Evolutionary conservation across 129 eudicot species (phyloP).

Genomic region (Dittrichia graveolens): DNA sequence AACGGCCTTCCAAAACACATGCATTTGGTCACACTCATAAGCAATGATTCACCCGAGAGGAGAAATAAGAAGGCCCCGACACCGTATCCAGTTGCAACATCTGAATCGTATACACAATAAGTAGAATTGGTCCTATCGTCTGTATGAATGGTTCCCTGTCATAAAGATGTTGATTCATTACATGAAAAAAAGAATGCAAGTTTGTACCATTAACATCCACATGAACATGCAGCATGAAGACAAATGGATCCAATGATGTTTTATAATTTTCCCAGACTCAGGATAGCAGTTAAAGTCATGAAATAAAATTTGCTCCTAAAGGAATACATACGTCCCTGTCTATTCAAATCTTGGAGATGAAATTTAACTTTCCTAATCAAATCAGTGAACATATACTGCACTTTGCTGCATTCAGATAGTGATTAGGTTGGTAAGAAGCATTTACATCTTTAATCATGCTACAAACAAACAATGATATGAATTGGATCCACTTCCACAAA

Average conservation of each 20-base stretch:
- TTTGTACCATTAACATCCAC: too few species aligned
- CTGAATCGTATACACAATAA: conserved; percentile 82
- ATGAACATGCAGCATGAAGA: too few species aligned
- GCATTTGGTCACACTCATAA: conserved; percentile 92
- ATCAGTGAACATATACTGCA: too few species aligned
- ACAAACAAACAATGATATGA: conserved; percentile 19
- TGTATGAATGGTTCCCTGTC: conserved; percentile 60
- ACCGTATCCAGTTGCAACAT: conserved; percentile 93
- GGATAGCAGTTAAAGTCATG: too few species aligned
- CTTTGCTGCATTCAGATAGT: not conserved
- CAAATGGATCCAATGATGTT: too few species aligned
- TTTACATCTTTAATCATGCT: not conserved
- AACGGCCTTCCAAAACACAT: conserved; percentile 97
- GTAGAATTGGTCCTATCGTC: conserved; percentile 66
- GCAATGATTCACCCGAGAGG: conserved; percentile 85
- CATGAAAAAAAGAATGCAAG: too few species aligned
- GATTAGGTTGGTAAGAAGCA: not conserved
- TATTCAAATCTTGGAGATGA: too few species aligned
- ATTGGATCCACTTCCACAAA: not conserved
- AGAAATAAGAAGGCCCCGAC: conserved; percentile 89
- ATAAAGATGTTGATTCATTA: not conserved
- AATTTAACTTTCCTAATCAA: too few species aligned
- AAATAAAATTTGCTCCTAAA: too few species aligned
- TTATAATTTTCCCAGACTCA: too few species aligned
- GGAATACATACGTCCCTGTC: too few species aligned